Evolutionary conservation across 2,329 filamentous ascomycete genomes (phyloP).

Genomic region (Diaporthe caulivora): DNA sequence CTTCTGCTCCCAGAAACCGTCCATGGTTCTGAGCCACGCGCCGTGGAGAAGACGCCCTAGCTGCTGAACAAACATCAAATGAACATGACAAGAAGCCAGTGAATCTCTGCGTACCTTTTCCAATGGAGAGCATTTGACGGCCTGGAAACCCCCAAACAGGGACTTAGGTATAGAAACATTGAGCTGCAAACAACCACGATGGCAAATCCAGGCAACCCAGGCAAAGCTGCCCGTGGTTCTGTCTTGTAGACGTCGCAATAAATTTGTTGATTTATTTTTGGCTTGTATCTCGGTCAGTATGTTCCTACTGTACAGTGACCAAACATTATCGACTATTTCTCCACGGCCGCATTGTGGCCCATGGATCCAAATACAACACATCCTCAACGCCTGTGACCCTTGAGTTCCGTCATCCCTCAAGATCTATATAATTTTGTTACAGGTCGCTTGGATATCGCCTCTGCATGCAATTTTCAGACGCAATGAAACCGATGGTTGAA

Average conservation of each 20-base stretch:
- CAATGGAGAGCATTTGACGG: not conserved
- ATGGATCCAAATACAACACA: not conserved
- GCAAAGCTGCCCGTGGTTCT: not conserved
- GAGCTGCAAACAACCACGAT: not conserved
- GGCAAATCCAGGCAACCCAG: not conserved
- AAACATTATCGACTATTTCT: constrained; percentile 36
- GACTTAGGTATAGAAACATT: too few relatives aligned
- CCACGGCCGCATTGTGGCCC: not conserved
- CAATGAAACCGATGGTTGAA: constrained; percentile 16
- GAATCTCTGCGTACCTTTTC: too few relatives aligned
- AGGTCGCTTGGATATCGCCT: constrained; percentile 34
- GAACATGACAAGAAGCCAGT: not conserved
- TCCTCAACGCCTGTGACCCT: not conserved
- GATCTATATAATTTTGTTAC: constrained; percentile 35
- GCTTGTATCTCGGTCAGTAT: constrained; percentile 12
- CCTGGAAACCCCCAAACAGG: too few relatives aligned
- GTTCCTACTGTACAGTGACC: constrained; percentile 32
- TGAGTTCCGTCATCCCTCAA: constrained; percentile 20
- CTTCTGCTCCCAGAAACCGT: not conserved
- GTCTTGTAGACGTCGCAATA: not conserved
- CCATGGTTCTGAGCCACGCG: not conserved
- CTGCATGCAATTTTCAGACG: constrained; percentile 24
- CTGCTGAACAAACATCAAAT: too few relatives aligned
- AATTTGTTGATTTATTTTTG: constrained; percentile 6
- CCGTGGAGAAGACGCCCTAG: not conserved